These are phyloP conservation scores for Nectriaceae sp. DNA, from an alignment of 2,329 filamentous ascomycete genomes.

Conservation along the genomic window DNA sequence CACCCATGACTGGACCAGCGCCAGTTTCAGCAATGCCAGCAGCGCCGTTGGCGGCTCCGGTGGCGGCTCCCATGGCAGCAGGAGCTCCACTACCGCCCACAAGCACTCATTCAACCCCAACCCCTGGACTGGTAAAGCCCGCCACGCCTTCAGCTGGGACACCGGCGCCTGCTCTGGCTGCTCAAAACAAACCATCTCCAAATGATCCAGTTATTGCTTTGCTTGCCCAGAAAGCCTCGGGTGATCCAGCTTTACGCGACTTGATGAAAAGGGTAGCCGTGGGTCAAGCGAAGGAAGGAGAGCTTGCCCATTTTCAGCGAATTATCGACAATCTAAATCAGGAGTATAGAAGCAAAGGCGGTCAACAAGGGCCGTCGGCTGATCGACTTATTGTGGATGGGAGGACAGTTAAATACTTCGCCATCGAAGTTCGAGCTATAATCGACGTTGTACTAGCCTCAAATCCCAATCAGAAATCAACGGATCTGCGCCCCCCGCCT, in stretches of 20 bases:
- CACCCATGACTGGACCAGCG: conserved; percentile 18
- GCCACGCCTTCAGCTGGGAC: conserved; percentile 14
- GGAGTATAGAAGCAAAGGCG: conserved; percentile 55
- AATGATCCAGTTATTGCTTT: conserved; percentile 79
- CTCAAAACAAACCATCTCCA: conserved; percentile 28
- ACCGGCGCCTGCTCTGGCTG: conserved; percentile 15
- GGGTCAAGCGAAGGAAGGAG: conserved; percentile 69
- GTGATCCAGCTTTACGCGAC: conserved; percentile 70
- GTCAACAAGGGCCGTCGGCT: conserved; percentile 53
- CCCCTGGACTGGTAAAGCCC: conserved; percentile 18
- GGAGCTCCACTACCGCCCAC: conserved; percentile 24
- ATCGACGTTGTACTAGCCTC: conserved; percentile 60
- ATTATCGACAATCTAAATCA: conserved; percentile 78
- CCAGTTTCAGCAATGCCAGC: conserved; percentile 33
- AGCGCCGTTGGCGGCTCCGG: conserved; percentile 20
- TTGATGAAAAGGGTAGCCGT: conserved; percentile 83
- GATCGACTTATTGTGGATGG: conserved; percentile 57
- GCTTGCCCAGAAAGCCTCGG: conserved; percentile 73
- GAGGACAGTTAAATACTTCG: conserved; percentile 60
- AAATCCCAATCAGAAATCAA: conserved; percentile 57
- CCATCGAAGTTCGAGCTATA: conserved; percentile 58
- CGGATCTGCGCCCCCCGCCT: conserved; percentile 53
- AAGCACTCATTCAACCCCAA: conserved; percentile 17
- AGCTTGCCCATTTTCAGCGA: conserved; percentile 74
- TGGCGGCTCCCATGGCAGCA: conserved; percentile 24